A percentile compares a stretch with the other conserved stretches of the same genome.
phyloP scores from a whole-genome alignment of 176 grass and related monocot genomes.

The Cocos nucifera region DNA sequence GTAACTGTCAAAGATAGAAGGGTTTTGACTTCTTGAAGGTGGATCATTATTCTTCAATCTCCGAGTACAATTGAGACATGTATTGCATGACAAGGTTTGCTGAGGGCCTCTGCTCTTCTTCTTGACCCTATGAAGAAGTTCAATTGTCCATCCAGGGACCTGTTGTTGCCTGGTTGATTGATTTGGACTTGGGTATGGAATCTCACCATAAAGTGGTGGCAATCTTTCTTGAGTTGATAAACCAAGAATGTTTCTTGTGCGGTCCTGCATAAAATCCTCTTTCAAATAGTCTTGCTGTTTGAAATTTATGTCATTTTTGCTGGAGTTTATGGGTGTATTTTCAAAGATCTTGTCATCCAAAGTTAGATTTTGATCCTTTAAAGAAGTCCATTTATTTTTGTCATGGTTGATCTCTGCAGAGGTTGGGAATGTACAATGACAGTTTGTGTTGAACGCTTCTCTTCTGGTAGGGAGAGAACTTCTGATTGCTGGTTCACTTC shows the following conservation, averaged over 20 bases:
- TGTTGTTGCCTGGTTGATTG: not conserved
- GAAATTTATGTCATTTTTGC: conserved; percentile 16
- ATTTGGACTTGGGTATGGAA: conserved; percentile 28
- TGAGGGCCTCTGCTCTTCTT: conserved; percentile 38
- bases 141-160: conserved; percentile 36
- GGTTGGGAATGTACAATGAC: conserved; percentile 48
- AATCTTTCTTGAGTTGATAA: conserved; percentile 34
- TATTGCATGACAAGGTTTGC: conserved; percentile 22
- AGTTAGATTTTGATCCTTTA: conserved; percentile 17
- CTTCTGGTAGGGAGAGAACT: conserved; percentile 14
- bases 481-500: conserved; percentile 27
- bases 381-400: conserved; percentile 29
- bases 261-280: conserved; percentile 28
- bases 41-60: conserved; percentile 28
- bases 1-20: conserved; percentile 54
- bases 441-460: conserved; percentile 23
- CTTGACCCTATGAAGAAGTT: conserved; percentile 46
- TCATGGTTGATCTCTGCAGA: conserved; percentile 46
- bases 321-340: conserved; percentile 16
- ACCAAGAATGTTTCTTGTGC: conserved; percentile 28
- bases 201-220: conserved; percentile 16
- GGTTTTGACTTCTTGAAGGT: conserved; percentile 31
- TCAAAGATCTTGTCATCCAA: conserved; percentile 12
- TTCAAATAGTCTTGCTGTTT: conserved; percentile 28
- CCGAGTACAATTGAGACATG: conserved; percentile 19